These are phyloP conservation scores for Pseudogymnoascus pannorum DNA, from an alignment of 2,329 filamentous ascomycete species.

Conservation along the genomic window DNA sequence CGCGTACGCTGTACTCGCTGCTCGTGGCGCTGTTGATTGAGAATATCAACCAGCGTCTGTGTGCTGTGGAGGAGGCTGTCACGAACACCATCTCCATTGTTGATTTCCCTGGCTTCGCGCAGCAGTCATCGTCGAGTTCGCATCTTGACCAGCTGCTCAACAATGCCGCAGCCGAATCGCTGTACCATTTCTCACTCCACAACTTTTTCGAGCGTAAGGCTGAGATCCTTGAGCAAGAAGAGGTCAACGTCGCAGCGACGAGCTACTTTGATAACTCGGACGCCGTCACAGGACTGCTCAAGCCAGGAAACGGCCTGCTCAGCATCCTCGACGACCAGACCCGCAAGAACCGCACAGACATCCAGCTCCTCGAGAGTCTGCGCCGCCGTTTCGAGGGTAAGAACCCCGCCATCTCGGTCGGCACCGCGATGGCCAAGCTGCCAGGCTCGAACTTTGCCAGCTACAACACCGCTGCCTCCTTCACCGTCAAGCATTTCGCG, in stretches of 20 bases:
- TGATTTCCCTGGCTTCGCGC: constrained; percentile 92
- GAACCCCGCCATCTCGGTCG: constrained; percentile 80
- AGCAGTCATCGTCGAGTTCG: constrained; percentile 74
- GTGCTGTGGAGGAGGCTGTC: constrained; percentile 78
- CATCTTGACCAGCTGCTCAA: constrained; percentile 86
- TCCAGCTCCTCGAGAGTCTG: constrained; percentile 83
- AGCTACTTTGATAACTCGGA: constrained; percentile 98
- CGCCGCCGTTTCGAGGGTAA: constrained; percentile 91
- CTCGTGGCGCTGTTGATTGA: constrained; percentile 93
- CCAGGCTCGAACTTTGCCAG: constrained; percentile 87
- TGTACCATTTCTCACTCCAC: constrained; percentile 90
- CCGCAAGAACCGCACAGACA: constrained; percentile 76
- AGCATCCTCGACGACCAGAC: constrained; percentile 96
- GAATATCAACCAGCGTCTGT: constrained; percentile 81
- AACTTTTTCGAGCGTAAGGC: constrained; percentile 95
- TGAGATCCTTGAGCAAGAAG: constrained; percentile 87
- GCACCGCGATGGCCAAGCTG: constrained; percentile 64
- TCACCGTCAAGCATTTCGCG: constrained; percentile 91
- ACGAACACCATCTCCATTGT: constrained; percentile 91
- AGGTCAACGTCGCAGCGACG: constrained; percentile 80
- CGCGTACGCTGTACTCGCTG: constrained; percentile 86
- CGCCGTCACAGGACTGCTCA: constrained; percentile 83
- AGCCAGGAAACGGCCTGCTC: constrained; percentile 84
- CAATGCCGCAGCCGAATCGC: constrained; percentile 84
- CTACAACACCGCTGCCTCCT: constrained; percentile 69